Evolutionary conservation across 306 rosid genomes (phyloP).

Genomic region (Pyrus pyrifolia): DNA sequence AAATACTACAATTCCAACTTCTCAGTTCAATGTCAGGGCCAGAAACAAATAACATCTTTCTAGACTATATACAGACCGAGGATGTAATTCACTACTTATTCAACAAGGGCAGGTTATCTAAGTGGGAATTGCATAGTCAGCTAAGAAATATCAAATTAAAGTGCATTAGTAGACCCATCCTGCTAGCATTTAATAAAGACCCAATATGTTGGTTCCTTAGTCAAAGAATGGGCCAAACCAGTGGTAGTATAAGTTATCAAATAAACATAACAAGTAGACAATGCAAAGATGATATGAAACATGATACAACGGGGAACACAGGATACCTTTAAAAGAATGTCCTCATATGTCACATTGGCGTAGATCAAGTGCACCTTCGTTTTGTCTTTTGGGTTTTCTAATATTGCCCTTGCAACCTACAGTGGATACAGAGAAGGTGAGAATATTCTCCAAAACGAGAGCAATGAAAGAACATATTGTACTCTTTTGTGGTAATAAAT

Average conservation of each 20-base stretch:
- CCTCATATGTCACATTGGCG: slow-evolving; percentile 81
- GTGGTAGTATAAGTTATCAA: neutral
- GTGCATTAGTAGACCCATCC: neutral
- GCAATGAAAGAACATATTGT: neutral
- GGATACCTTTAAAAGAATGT: slow-evolving; percentile 84
- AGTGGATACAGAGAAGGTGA: slow-evolving; percentile 2
- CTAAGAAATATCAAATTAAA: neutral
- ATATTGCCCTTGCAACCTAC: slow-evolving; percentile 88
- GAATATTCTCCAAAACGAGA: neutral
- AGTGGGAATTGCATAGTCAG: neutral
- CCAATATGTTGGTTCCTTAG: neutral
- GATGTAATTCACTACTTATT: neutral
- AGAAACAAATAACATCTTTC: neutral
- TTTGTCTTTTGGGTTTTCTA: slow-evolving; percentile 83
- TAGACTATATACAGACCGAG: neutral
- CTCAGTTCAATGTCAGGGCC: neutral
- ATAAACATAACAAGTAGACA: neutral
- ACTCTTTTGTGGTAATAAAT: neutral
- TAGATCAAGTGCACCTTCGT: slow-evolving; percentile 92
- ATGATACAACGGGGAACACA: neutral
- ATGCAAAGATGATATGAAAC: neutral
- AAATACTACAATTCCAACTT: neutral
- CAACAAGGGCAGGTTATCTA: neutral
- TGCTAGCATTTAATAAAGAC: neutral
- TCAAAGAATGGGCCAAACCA: neutral